Evolutionary conservation across 2,329 filamentous ascomycete species (phyloP), one percentile per base, ranked within the genome.

Genomic region (Pyrenophora seminiperda): DNA sequence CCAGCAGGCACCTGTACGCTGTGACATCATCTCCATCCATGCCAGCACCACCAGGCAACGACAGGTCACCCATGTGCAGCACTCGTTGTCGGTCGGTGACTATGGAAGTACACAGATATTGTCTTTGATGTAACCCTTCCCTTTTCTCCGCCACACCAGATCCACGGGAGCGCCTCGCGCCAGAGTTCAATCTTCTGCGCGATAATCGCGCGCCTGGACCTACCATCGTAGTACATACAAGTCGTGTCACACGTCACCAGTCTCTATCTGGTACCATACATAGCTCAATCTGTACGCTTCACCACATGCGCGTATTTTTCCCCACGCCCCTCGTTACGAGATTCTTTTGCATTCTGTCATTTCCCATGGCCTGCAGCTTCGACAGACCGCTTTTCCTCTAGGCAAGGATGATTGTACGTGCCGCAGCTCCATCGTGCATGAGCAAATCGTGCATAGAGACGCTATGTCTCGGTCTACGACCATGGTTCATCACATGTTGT

Each of bases 201-300:
- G 15, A 7, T 34, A 19, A 7, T 10, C 9, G 15, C 15, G 32
- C 32, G 15, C 15, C 14, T 34, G 9, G 4, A 11, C 15, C 32
- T 34, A 5, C 31, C 14, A 27, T 24, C 17, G 18, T 15, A 7
- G 5, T 14, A 36, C 9, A 36, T 14, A 36, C 9, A 36, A 19
- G 14, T 11, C 9, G 14, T 7, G 37, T 27, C n/a, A 5, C n/a
- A 14, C 24, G 14, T 43, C 41, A 42, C 9, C 19, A n/a, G 14
- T 19, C 29, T 30, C 24, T 27, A 43, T 43, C 15, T 18, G 40
- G 32, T 22, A 36, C 27, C 43, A 40, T 47, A 47, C 41, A 37
- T 53, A 41, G 42, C 48, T 49, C 48, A 40, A 56, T 43, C 54
- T 56, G n/a, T n/a, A 56, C 32, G 36, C 4, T 15, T 22, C 11